Evolutionary conservation across 768 basidiomycete genomes (phyloP).

Genomic region (Tremella yokohamensis): DNA sequence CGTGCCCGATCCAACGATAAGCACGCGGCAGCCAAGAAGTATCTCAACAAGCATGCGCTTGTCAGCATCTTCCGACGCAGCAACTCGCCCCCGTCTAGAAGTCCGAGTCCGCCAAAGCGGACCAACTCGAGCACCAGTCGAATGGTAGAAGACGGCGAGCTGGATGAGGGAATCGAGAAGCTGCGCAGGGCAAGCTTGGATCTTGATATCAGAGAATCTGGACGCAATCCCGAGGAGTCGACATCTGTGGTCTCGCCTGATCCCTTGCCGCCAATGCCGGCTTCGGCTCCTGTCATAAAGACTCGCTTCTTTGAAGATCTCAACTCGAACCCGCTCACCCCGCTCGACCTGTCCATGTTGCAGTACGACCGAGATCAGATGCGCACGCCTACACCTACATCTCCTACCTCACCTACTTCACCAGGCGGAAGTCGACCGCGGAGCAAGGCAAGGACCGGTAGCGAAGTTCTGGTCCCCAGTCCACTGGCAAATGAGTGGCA

Average conservation of each 20-base stretch:
- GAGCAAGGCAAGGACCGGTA: slow-evolving; percentile 33
- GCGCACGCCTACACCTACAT: slow-evolving; percentile 2
- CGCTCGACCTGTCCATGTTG: slow-evolving; percentile 7
- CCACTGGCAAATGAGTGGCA: slow-evolving; percentile 46
- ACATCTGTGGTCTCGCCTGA: background rate
- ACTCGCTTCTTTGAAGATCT: slow-evolving; percentile 42
- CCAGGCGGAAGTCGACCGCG: slow-evolving; percentile 6
- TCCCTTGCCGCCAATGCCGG: slow-evolving; percentile 10
- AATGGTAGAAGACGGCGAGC: slow-evolving; percentile 23
- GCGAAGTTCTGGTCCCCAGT: slow-evolving; percentile 44
- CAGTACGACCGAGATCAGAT: slow-evolving; percentile 3
- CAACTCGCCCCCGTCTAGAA: slow-evolving; percentile 41
- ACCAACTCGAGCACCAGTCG: slow-evolving; percentile 20
- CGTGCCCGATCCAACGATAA: slow-evolving; percentile 16
- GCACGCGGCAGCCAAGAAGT: slow-evolving; percentile 12
- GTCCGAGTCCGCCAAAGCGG: slow-evolving; percentile 35
- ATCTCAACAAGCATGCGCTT: slow-evolving; percentile 31
- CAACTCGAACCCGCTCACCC: background rate
- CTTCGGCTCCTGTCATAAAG: slow-evolving; percentile 37
- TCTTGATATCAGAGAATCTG: slow-evolving; percentile 22
- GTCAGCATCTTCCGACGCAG: slow-evolving; percentile 33
- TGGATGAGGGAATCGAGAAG: slow-evolving; percentile 42
- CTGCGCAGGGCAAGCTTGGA: slow-evolving; percentile 37
- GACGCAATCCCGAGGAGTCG: slow-evolving; percentile 8
- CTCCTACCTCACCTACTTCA: slow-evolving; percentile 11